Percentiles rank a stretch among this genome's conserved stretches.
Conservation (phyloP, 2,329 filamentous ascomycete species). For the Ophiobolus disseminans region DNA sequence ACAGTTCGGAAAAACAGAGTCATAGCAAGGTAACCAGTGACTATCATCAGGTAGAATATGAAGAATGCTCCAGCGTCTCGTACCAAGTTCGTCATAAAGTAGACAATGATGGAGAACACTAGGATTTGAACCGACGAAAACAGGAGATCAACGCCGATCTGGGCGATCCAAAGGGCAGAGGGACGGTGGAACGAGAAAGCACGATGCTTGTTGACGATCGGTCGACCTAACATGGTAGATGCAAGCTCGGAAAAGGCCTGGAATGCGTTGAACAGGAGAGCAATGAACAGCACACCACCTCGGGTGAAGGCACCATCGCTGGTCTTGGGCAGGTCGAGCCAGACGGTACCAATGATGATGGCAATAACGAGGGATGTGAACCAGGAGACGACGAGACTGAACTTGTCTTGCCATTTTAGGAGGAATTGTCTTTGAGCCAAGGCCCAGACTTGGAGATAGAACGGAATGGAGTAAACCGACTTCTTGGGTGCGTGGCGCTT, state of each 20-base stretch:
- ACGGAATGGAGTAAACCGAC: slow-evolving; percentile 84
- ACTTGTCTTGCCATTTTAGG: slow-evolving; percentile 85
- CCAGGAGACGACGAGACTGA: slow-evolving; percentile 78
- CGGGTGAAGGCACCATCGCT: slow-evolving; percentile 77
- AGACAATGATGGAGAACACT: slow-evolving; percentile 56
- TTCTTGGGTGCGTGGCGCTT: slow-evolving; percentile 76
- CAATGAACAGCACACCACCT: slow-evolving; percentile 80
- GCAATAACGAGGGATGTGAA: slow-evolving; percentile 73
- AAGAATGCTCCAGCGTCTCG: slow-evolving; percentile 57
- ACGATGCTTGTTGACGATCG: slow-evolving; percentile 83
- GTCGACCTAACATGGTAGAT: slow-evolving; percentile 75
- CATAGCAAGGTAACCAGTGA: slow-evolving; percentile 52
- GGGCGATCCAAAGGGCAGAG: slow-evolving; percentile 81
- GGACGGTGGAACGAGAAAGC: slow-evolving; percentile 84
- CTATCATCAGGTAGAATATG: slow-evolving; percentile 56
- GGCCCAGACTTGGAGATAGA: slow-evolving; percentile 82
- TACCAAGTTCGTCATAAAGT: slow-evolving; percentile 59
- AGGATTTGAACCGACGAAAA: slow-evolving; percentile 74
- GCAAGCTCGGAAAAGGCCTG: slow-evolving; percentile 81
- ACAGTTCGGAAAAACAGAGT: slow-evolving; percentile 55
- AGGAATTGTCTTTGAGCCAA: slow-evolving; percentile 84
- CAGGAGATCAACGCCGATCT: slow-evolving; percentile 78
- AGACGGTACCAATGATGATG: slow-evolving; percentile 81
- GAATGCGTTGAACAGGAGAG: slow-evolving; percentile 86
- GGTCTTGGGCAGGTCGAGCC: slow-evolving; percentile 70